Percentiles rank a stretch among this genome's conserved stretches.
These are phyloP conservation scores for Gryganskiella cystojenkinii DNA, from an alignment of 192 early-diverging fungal species.

Conservation along the genomic window DNA sequence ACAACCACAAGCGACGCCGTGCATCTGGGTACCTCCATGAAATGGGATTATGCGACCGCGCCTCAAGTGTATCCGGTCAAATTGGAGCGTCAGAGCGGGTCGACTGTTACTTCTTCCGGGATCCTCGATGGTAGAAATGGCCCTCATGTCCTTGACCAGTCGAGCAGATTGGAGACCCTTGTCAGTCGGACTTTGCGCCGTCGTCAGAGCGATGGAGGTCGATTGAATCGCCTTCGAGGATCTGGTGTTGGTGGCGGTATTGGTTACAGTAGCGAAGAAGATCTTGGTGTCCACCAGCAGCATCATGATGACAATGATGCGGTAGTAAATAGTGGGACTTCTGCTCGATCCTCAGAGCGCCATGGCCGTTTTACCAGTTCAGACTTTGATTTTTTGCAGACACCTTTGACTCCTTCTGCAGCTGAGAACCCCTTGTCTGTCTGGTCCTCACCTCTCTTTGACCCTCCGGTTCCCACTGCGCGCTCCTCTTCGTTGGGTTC, in stretches of 20 bases:
- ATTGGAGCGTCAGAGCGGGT: neutral
- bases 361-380: too few relatives aligned
- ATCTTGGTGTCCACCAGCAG: too few relatives aligned
- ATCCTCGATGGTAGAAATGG: neutral
- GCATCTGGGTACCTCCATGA: constrained; percentile 37
- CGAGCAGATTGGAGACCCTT: constrained; percentile 2
- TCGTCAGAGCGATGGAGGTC: constrained; percentile 24
- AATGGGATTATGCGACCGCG: constrained; percentile 39
- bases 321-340: too few relatives aligned
- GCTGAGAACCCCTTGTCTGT: neutral
- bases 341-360: neutral
- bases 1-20: constrained; percentile 30
- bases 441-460: neutral
- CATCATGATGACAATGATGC: too few relatives aligned
- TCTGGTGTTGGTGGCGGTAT: neutral
- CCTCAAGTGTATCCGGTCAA: constrained; percentile 2
- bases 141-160: neutral
- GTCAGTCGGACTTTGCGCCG: constrained; percentile 12
- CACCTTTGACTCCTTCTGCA: neutral
- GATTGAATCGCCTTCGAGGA: neutral
- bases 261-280: neutral
- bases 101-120: neutral
- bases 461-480: constrained; percentile 10
- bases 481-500: constrained; percentile 18
- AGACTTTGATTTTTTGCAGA: too few relatives aligned